These are phyloP conservation scores for Micractinium sp. DNA, from an alignment of 139 green algal genomes.

Conservation along the genomic window DNA sequence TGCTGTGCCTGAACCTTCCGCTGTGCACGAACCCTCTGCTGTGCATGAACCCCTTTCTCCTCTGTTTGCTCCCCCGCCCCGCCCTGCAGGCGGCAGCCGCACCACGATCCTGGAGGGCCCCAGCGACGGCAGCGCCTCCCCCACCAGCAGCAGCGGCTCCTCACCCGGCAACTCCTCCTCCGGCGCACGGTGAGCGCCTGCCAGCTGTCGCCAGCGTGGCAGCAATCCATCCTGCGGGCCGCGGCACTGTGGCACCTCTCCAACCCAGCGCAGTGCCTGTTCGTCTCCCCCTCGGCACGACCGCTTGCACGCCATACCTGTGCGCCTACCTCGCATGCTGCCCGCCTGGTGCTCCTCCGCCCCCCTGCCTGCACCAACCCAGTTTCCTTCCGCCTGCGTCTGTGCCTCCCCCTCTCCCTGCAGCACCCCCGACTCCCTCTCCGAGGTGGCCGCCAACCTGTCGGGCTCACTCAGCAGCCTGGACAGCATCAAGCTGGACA, in stretches of 20 bases:
- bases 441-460: neutral
- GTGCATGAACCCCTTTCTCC: neutral
- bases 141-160: conserved; percentile 1
- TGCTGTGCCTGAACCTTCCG: neutral
- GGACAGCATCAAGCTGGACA: conserved; percentile 3
- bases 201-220: too few relatives aligned
- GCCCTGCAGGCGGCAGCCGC: conserved; percentile 7
- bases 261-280: too few relatives aligned
- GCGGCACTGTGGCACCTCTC: too few relatives aligned
- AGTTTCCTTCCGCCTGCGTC: neutral
- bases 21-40: neutral
- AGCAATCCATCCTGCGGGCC: too few relatives aligned
- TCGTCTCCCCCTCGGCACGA: too few relatives aligned
- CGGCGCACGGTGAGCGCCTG: neutral
- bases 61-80: neutral
- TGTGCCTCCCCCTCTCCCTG: neutral
- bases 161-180: neutral
- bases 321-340: too few relatives aligned
- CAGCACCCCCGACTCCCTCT: neutral
- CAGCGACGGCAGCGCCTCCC: neutral
- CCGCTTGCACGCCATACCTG: too few relatives aligned
- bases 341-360: too few relatives aligned
- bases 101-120: neutral
- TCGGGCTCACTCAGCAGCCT: neutral
- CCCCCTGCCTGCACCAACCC: neutral